phyloP scores from a whole-genome alignment of 129 eudicot species.

The Pulicaria dysenterica region DNA sequence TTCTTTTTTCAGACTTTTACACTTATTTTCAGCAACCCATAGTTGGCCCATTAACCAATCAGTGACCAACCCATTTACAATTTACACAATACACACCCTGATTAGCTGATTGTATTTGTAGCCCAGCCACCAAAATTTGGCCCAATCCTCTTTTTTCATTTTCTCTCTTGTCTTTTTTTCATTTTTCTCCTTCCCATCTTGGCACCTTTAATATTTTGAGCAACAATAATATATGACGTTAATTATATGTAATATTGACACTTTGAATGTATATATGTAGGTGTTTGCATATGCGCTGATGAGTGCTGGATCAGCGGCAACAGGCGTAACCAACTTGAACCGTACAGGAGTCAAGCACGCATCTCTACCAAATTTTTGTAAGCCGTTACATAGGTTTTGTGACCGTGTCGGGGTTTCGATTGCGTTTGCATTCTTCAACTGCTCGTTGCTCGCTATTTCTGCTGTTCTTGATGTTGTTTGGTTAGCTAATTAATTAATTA shows the following conservation, averaged over 20 bases:
- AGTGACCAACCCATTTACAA: too few relatives aligned
- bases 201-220: neutral
- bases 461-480: slow-evolving; percentile 67
- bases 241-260: neutral
- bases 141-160: too few relatives aligned
- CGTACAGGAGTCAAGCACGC: slow-evolving; percentile 74
- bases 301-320: slow-evolving; percentile 90
- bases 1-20: too few relatives aligned
- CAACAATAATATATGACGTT: neutral
- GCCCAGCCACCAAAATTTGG: too few relatives aligned
- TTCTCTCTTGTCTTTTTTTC: too few relatives aligned
- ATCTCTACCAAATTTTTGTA: slow-evolving; percentile 80
- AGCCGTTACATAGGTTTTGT: slow-evolving; percentile 62
- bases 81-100: too few relatives aligned
- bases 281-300: slow-evolving; percentile 71
- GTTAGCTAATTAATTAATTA: slow-evolving; percentile 40
- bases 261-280: slow-evolving; percentile 31
- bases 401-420: slow-evolving; percentile 74
- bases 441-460: slow-evolving; percentile 66
- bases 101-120: too few relatives aligned
- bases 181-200: too few relatives aligned
- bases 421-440: slow-evolving; percentile 72
- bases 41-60: too few relatives aligned
- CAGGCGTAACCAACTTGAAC: slow-evolving; percentile 80
- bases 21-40: too few relatives aligned